Percentiles rank a stretch among this genome's conserved stretches.
Conservation (phyloP, 495 filamentous ascomycete species). For the Bombardia bombarda region DNA sequence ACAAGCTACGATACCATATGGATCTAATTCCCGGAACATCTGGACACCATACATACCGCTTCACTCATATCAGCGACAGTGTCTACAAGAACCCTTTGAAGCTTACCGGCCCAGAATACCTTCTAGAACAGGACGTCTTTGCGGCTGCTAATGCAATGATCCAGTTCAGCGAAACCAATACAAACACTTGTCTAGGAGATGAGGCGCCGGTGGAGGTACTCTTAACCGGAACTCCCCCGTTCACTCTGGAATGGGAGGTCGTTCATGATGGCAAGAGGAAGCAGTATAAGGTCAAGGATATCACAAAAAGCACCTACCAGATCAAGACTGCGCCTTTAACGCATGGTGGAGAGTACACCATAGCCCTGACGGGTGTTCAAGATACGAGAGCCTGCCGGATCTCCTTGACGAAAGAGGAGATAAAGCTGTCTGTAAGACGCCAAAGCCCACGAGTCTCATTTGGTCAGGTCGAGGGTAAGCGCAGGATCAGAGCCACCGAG, state of each 20-base stretch:
- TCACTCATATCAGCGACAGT: conserved; percentile 68
- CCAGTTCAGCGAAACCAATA: conserved; percentile 39
- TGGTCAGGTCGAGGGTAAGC: conserved; percentile 70
- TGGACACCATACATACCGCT: conserved; percentile 80
- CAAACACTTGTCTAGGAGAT: conserved; percentile 74
- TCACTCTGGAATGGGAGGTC: conserved; percentile 86
- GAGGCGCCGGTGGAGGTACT: conserved; percentile 61
- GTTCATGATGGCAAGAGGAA: conserved; percentile 81
- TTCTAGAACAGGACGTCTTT: conserved; percentile 85
- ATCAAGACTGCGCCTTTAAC: conserved; percentile 67
- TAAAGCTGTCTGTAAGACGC: conserved; percentile 77
- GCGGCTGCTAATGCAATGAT: conserved; percentile 79
- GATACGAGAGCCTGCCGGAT: conserved; percentile 82
- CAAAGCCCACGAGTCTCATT: conserved; percentile 81
- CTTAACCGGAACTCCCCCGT: conserved; percentile 75
- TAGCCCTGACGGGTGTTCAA: conserved; percentile 74
- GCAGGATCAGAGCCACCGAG: conserved; percentile 65
- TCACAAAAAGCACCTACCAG: conserved; percentile 49
- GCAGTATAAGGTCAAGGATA: conserved; percentile 54
- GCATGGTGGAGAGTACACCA: conserved; percentile 78
- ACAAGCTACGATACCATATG: conserved; percentile 66
- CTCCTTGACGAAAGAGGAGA: conserved; percentile 66
- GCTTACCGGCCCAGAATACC: conserved; percentile 41
- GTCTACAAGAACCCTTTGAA: conserved; percentile 64
- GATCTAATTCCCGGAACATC: conserved; percentile 75